phyloP scores from a whole-genome alignment of 805 yeast species.

The Yarrowia keelungensis region DNA sequence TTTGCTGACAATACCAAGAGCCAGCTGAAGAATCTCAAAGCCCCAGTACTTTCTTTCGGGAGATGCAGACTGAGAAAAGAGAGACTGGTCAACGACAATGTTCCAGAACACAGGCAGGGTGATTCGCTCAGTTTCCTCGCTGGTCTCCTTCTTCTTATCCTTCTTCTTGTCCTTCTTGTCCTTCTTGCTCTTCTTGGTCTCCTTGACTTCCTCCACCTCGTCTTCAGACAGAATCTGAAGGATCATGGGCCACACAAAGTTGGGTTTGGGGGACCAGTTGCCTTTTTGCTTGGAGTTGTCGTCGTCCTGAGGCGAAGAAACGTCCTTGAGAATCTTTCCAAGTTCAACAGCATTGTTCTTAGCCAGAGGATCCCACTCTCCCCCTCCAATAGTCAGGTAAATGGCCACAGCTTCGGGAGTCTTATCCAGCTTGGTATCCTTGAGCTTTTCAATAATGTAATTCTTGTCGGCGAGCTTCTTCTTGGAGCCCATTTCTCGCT shows the following conservation, averaged over 20 bases:
- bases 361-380: slow-evolving; percentile 72
- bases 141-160: slow-evolving; percentile 43
- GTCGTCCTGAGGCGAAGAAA: slow-evolving; percentile 51
- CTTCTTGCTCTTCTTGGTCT: slow-evolving; percentile 40
- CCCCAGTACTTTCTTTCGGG: slow-evolving; percentile 89
- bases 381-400: slow-evolving; percentile 57
- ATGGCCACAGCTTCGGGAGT: slow-evolving; percentile 84
- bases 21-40: slow-evolving; percentile 68
- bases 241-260: slow-evolving; percentile 46
- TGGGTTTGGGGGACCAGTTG: slow-evolving; percentile 44
- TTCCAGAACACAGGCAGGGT: slow-evolving; percentile 76
- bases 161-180: slow-evolving; percentile 43
- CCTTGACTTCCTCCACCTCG: slow-evolving; percentile 41
- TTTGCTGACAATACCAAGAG: slow-evolving; percentile 51
- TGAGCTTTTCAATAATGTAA: slow-evolving; percentile 54
- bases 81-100: slow-evolving; percentile 76
- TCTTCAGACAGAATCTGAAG: slow-evolving; percentile 17
- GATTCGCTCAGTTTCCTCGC: slow-evolving; percentile 44
- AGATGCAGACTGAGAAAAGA: slow-evolving; percentile 78
- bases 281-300: slow-evolving; percentile 45
- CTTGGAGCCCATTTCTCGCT: slow-evolving; percentile 13
- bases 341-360: slow-evolving; percentile 68
- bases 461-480: slow-evolving; percentile 21
- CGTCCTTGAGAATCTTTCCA: slow-evolving; percentile 62
- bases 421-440: slow-evolving; percentile 62